Conservation (phyloP, 75 land plant genomes). For the Pinus taeda region DNA sequence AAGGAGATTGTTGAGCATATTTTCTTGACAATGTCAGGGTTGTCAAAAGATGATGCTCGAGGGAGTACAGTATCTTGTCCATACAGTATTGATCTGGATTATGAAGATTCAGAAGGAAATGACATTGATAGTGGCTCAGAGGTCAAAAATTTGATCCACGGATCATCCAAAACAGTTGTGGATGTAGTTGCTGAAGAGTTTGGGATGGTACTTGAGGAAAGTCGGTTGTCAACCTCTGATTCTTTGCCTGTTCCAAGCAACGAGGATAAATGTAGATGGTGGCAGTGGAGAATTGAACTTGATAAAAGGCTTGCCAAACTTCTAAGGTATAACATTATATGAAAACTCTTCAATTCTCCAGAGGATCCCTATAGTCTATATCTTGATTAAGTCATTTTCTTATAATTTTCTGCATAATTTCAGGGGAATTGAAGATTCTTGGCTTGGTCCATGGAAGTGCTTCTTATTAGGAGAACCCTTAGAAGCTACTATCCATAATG, state of each 20-base stretch:
- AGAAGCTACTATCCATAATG: slow-evolving; percentile 17
- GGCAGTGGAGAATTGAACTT: slow-evolving; percentile 66
- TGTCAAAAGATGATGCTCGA: not conserved
- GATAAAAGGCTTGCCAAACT: slow-evolving; percentile 57
- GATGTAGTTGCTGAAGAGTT: slow-evolving; percentile 51
- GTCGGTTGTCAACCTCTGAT: slow-evolving; percentile 47
- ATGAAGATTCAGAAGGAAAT: slow-evolving; percentile 24
- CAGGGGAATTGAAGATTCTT: slow-evolving; percentile 74
- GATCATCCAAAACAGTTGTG: slow-evolving; percentile 18
- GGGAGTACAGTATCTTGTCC: not conserved
- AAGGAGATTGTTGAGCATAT: no score
- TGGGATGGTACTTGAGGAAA: slow-evolving; percentile 58
- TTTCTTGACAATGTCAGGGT: slow-evolving; percentile 14
- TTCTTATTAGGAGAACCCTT: slow-evolving; percentile 60
- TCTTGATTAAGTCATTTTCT: not conserved
- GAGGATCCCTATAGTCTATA: not conserved
- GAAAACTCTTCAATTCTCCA: not conserved
- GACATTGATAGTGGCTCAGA: slow-evolving; percentile 35
- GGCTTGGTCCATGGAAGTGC: slow-evolving; percentile 88
- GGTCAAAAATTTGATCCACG: not conserved
- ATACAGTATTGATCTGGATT: not conserved
- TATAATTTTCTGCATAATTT: not conserved
- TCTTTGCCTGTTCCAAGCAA: slow-evolving; percentile 22
- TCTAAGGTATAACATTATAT: slow-evolving; percentile 39
- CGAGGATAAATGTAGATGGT: slow-evolving; percentile 55